phyloP scores from a whole-genome alignment of 176 grass and related monocot genomes.

The Triticum aestivum region IWGSC_CS_RefSeq_v2.1 NC_057807.1:419496240-419496739 shows the following conservation, averaged over 20 bases:
- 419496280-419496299: too few relatives aligned
- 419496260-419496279: background rate
- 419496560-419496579: constrained; percentile 35
- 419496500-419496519: constrained; percentile 1
- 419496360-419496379: background rate
- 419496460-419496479: background rate
- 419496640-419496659: background rate
- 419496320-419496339: background rate
- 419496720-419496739: constrained; percentile 33
- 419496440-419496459: background rate
- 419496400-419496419: background rate
- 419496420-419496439: background rate
- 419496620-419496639: background rate
- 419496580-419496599: constrained; percentile 31
- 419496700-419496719: constrained; percentile 38
- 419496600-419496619: background rate
- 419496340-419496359: background rate
- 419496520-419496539: constrained; percentile 28
- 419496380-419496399: background rate
- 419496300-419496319: background rate
- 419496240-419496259: background rate
- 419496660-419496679: constrained; percentile 46
- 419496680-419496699: background rate
- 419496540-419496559: constrained; percentile 34
- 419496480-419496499: background rate